Evolutionary conservation across 768 basidiomycete species (phyloP).

Genomic region (Lactifluus hygrophoroides): DNA sequence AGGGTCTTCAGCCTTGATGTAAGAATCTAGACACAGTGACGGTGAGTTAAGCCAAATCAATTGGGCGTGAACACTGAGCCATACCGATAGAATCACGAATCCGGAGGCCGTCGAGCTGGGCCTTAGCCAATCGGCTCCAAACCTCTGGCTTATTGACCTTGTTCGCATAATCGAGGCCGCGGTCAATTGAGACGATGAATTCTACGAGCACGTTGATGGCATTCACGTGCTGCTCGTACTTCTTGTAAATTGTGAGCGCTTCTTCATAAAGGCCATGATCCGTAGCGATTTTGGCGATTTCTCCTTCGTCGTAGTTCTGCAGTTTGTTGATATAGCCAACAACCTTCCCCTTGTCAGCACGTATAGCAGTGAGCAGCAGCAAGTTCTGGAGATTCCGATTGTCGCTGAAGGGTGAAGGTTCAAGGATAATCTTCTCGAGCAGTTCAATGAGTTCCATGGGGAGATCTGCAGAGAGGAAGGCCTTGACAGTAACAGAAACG

Average conservation of each 20-base stretch:
- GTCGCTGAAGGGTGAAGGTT: constrained; percentile 95
- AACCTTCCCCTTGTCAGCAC: constrained; percentile 97
- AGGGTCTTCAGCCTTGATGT: constrained; percentile 95
- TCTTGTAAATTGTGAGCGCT: constrained; percentile 95
- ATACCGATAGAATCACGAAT: constrained; percentile 95
- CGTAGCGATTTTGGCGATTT: constrained; percentile 95
- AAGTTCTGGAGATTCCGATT: constrained; percentile 96
- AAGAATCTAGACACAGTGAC: constrained; percentile 56
- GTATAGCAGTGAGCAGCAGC: constrained; percentile 88
- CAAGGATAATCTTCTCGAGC: constrained; percentile 96
- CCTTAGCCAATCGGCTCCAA: constrained; percentile 97
- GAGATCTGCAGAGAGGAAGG: constrained; percentile 94
- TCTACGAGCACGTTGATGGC: constrained; percentile 98
- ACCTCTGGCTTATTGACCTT: constrained; percentile 96
- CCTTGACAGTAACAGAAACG: constrained; percentile 96
- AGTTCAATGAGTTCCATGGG: constrained; percentile 96
- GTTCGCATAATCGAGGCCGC: constrained; percentile 90
- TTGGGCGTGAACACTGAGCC: not conserved
- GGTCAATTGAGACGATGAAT: constrained; percentile 95
- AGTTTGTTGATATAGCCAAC: constrained; percentile 97
- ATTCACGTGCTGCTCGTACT: constrained; percentile 89
- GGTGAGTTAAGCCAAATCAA: not conserved
- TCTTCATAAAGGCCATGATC: constrained; percentile 95
- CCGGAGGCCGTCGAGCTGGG: constrained; percentile 94
- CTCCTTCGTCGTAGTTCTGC: constrained; percentile 86